Conservation (phyloP, 2,329 filamentous ascomycete species). For the Rhynchosporium agropyri region DNA sequence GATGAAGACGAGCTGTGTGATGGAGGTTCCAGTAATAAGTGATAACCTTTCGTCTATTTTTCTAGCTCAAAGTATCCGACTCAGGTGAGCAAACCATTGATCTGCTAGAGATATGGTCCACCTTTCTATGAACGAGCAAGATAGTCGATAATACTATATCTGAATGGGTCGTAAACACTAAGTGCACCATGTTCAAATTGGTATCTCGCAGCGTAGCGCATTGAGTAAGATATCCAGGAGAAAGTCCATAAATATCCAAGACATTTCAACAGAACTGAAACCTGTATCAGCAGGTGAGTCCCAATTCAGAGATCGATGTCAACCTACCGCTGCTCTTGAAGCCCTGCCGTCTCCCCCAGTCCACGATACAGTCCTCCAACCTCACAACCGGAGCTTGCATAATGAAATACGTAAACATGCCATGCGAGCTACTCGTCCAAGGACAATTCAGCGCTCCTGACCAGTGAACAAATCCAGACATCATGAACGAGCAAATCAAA, state of each 20-base stretch:
- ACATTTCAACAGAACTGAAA: background rate
- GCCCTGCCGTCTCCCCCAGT: conserved; percentile 11
- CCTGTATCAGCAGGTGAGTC: background rate
- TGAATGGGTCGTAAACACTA: background rate
- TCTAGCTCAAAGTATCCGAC: no score
- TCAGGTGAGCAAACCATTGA: no score
- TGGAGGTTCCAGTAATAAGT: no score
- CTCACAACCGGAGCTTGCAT: conserved; percentile 19
- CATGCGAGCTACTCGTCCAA: conserved; percentile 16
- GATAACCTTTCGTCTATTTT: no score
- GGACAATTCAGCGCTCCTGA: conserved; percentile 14
- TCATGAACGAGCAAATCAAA: conserved; percentile 13
- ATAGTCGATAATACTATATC: background rate
- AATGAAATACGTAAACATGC: conserved; percentile 23
- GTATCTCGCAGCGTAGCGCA: conserved; percentile 23
- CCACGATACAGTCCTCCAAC: conserved; percentile 17
- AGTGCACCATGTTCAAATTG: conserved; percentile 20
- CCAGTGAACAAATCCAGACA: conserved; percentile 18
- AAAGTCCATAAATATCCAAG: conserved; percentile 18
- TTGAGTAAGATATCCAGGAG: conserved; percentile 19
- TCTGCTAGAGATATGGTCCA: no score
- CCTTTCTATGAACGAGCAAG: background rate
- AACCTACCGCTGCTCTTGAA: conserved; percentile 11
- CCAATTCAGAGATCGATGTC: background rate
- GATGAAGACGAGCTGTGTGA: background rate